Conservation (phyloP, 768 basidiomycete species). For the Tylopilus balloui region DNA sequence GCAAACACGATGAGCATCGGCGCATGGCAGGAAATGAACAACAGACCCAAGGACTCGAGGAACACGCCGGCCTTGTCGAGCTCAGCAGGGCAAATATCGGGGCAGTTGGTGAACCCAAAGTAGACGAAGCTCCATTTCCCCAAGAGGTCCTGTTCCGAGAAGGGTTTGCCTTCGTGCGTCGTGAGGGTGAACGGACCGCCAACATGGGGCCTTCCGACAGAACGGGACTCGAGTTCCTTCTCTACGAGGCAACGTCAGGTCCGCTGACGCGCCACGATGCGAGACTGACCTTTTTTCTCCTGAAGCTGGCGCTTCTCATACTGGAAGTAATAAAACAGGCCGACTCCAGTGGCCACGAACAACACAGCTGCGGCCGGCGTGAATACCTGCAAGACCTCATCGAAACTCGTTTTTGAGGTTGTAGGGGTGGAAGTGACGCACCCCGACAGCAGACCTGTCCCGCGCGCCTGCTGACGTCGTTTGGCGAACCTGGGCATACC, state of each 20-base stretch:
- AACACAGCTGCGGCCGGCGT: constrained; percentile 80
- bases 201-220: constrained; percentile 80
- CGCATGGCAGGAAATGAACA: not conserved
- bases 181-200: constrained; percentile 86
- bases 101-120: constrained; percentile 99
- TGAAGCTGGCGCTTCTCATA: constrained; percentile 76
- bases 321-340: constrained; percentile 84
- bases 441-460: constrained; percentile 35
- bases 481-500: constrained; percentile 20
- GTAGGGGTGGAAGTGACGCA: constrained; percentile 12
- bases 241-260: constrained; percentile 38
- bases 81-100: constrained; percentile 98
- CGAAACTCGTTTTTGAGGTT: not conserved
- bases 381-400: constrained; percentile 61
- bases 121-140: constrained; percentile 92
- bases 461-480: constrained; percentile 24
- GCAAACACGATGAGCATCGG: constrained; percentile 6
- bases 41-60: constrained; percentile 66
- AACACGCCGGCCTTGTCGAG: constrained; percentile 89
- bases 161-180: constrained; percentile 60
- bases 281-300: constrained; percentile 65
- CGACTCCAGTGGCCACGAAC: constrained; percentile 79
- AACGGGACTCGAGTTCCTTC: constrained; percentile 66
- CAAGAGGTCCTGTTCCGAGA: constrained; percentile 77
- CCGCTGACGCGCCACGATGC: not conserved